Evolutionary conservation across 805 yeast species (phyloP).

Genomic region (Metschnikowia lochheadii): DNA sequence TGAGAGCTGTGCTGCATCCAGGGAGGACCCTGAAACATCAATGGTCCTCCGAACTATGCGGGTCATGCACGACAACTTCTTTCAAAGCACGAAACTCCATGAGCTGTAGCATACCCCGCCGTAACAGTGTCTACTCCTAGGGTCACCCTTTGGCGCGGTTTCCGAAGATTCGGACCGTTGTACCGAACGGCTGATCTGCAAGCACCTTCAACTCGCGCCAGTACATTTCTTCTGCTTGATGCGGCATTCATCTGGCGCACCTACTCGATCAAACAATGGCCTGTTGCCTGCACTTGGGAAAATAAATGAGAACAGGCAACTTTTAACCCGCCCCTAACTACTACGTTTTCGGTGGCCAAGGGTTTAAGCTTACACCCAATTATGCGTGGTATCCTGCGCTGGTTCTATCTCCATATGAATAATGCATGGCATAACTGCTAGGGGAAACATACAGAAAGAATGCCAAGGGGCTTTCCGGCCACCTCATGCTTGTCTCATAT

Average conservation of each 20-base stretch:
- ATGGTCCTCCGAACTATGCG: neutral
- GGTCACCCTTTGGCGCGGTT: neutral
- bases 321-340: neutral
- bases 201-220: neutral
- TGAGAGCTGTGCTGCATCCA: neutral
- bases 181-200: conserved; percentile 1
- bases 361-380: neutral
- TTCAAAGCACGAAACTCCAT: neutral
- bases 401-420: neutral
- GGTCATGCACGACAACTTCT: neutral
- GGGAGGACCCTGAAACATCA: neutral
- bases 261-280: neutral
- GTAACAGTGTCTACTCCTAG: neutral
- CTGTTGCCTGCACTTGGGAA: neutral
- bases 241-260: conserved; percentile 1
- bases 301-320: neutral
- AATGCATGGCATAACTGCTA: neutral
- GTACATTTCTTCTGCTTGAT: neutral
- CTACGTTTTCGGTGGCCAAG: neutral
- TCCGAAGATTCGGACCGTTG: neutral
- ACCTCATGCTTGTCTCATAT: neutral
- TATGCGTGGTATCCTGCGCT: conserved; percentile 1
- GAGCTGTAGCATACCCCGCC: neutral
- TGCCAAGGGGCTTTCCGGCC: neutral
- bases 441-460: neutral